A percentile compares a stretch with the other conserved stretches of the same genome.
Evolutionary conservation across 2,329 filamentous ascomycete genomes (phyloP).

Genomic region (Byssochlamys sp.): DNA sequence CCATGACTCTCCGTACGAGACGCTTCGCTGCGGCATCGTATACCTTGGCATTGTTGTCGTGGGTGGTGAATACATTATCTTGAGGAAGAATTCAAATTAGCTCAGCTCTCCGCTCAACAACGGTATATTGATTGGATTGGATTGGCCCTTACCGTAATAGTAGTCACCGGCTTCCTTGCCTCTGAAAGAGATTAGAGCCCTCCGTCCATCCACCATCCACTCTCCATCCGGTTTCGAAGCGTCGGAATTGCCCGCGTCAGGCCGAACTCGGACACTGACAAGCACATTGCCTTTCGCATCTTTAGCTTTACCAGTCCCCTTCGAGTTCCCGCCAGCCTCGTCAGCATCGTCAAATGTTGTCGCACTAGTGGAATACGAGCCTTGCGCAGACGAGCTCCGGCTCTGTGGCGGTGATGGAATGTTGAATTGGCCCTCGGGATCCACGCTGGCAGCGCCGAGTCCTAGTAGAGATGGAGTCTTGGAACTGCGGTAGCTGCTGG

Average conservation of each 20-base stretch:
- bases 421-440: conserved; percentile 66
- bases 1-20: conserved; percentile 91
- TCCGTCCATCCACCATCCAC: conserved; percentile 83
- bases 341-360: conserved; percentile 76
- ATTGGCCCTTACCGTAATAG: conserved; percentile 61
- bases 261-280: conserved; percentile 86
- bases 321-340: conserved; percentile 39
- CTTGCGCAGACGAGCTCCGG: conserved; percentile 81
- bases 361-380: conserved; percentile 80
- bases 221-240: conserved; percentile 62
- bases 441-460: conserved; percentile 63
- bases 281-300: conserved; percentile 90
- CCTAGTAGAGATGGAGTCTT: conserved; percentile 64
- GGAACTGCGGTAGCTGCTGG: conserved; percentile 40
- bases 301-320: conserved; percentile 33
- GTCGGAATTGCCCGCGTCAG: conserved; percentile 58
- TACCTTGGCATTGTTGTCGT: conserved; percentile 88
- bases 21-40: conserved; percentile 92
- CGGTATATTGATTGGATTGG: conserved; percentile 15
- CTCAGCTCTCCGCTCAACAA: conserved; percentile 6
- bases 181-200: conserved; percentile 69
- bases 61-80: conserved; percentile 94
- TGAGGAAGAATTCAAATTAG: conserved; percentile 6
- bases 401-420: conserved; percentile 77
- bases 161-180: conserved; percentile 90